Evolutionary conservation across 163 green algal genomes (phyloP).

Genomic region (Scenedesmus sp.): DNA sequence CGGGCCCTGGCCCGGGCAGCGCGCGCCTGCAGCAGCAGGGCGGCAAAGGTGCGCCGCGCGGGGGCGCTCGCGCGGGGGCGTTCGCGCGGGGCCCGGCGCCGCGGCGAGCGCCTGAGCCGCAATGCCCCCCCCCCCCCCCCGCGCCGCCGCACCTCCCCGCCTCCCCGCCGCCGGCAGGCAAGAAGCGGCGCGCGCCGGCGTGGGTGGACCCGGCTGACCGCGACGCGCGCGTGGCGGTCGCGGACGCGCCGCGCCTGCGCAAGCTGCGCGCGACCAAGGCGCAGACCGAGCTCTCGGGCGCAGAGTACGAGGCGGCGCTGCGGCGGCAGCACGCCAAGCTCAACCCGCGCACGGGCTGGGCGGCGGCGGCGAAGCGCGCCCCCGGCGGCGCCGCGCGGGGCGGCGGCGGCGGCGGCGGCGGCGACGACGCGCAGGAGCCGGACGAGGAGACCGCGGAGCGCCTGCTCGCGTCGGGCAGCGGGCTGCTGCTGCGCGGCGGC

Average conservation of each 20-base stretch:
- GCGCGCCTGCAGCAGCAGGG: conserved; percentile 24
- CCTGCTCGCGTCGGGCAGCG: conserved; percentile 49
- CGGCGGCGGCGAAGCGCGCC: conserved; percentile 39
- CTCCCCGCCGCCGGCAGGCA: conserved; percentile 6
- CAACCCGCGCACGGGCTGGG: conserved; percentile 82
- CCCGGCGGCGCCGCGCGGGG: neutral
- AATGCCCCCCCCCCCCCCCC: no score
- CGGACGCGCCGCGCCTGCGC: conserved; percentile 60
- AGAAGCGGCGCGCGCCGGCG: conserved; percentile 35
- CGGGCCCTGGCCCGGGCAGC: conserved; percentile 23
- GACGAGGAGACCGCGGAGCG: conserved; percentile 32
- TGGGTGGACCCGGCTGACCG: conserved; percentile 79
- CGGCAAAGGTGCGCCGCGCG: conserved; percentile 3
- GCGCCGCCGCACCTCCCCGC: neutral
- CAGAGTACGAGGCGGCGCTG: conserved; percentile 82
- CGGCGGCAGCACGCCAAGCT: conserved; percentile 80
- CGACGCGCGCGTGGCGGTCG: conserved; percentile 68
- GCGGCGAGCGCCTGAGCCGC: no score
- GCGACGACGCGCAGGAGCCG: conserved; percentile 17
- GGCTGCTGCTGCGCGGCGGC: conserved; percentile 51
- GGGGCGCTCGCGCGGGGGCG: no score
- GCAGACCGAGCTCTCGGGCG: conserved; percentile 72
- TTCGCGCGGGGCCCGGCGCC: no score
- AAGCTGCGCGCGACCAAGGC: conserved; percentile 83
- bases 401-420: conserved; percentile 17